These are phyloP conservation scores for Pythium phragmiticola DNA, from an alignment of 352 stramenopile species.

Conservation along the genomic window DNA sequence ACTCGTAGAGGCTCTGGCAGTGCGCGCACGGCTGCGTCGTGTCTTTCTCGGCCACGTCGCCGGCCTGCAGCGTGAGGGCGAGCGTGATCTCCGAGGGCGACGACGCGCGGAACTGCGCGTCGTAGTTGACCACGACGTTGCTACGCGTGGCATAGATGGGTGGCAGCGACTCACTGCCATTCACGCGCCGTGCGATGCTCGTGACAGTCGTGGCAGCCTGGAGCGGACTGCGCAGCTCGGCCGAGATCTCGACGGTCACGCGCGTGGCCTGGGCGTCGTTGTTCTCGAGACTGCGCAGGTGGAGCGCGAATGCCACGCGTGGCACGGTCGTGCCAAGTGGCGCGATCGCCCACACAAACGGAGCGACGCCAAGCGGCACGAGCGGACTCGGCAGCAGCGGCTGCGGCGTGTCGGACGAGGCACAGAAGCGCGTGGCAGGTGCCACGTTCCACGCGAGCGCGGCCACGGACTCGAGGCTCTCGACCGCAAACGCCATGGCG, in stretches of 20 bases:
- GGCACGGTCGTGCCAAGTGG: slow-evolving; percentile 11
- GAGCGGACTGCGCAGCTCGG: slow-evolving; percentile 35
- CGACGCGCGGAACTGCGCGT: slow-evolving; percentile 31
- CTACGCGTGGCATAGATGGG: slow-evolving; percentile 34
- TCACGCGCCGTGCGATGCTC: slow-evolving; percentile 41
- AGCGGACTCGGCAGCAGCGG: slow-evolving; percentile 27
- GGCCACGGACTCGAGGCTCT: slow-evolving; percentile 49
- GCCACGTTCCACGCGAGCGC: slow-evolving; percentile 44
- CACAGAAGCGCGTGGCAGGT: slow-evolving; percentile 34
- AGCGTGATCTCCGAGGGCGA: slow-evolving; percentile 38
- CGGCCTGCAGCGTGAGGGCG: slow-evolving; percentile 38
- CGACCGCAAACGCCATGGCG: slow-evolving; percentile 45
- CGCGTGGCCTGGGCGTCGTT: slow-evolving; percentile 32
- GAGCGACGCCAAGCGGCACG: slow-evolving; percentile 20
- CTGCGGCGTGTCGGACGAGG: slow-evolving; percentile 17
- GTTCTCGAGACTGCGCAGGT: slow-evolving; percentile 44
- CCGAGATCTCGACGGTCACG: slow-evolving; percentile 48
- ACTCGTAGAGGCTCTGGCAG: slow-evolving; percentile 53
- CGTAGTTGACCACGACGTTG: slow-evolving; percentile 51
- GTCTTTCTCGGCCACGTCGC: slow-evolving; percentile 39
- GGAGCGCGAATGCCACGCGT: slow-evolving; percentile 44
- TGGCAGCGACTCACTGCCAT: not conserved
- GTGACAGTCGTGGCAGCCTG: slow-evolving; percentile 55
- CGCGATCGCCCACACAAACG: slow-evolving; percentile 39
- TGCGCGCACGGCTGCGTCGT: slow-evolving; percentile 46